Evolutionary conservation across 2,329 filamentous ascomycete genomes (phyloP), one percentile per base, ranked within the genome.

Genomic region (Colletotrichum sp.): DNA sequence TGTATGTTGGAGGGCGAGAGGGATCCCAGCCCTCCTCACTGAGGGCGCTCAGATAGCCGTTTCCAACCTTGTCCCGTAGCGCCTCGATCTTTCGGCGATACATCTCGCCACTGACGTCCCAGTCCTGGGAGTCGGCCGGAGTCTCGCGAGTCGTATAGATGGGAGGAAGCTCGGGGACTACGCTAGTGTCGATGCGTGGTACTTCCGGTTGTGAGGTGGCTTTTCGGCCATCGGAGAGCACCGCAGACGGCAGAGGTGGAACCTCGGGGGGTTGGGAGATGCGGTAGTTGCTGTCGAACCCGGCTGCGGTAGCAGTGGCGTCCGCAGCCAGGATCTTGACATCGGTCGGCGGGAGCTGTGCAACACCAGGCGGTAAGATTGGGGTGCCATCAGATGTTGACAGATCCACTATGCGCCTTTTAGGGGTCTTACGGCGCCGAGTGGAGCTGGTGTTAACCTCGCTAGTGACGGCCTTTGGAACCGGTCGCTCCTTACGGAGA

Each of bases 41-140:
- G 67, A 99, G 88, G 16, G 95, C 95, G 77, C 93, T 96, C 52
- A 99, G 90, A 90, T 98, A 99, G 48, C 93, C 94, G 80, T 93
- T 95, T 36, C 96, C 96, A 78, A 98, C 93, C 81, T 96, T 95
- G 81, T 94, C 94, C 77, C 96, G 93, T 70, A 98, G 86, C 5
- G 94, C 93, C 84, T 98, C 96, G 71, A 99, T 94, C 84, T 97
- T 97, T 83, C 95, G 95, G 73, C 94, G 92, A 84, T 98, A 99
- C 9, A 95, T 88, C 81, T 97, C 95, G 70, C 94, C 94, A 75
- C 92, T 91, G 59, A 91, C 86, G 75, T 92, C 92, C 90, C 93
- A 95, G 75, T 94, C 90, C 62, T 88, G 86, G 6, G 86, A 78
- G 59, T 82, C 78, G 28, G 82, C 77, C 7, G 82, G 80, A 24